Evolutionary conservation across 345 rosid genomes (phyloP).

Genomic region (Rhizophora apiculata): DNA sequence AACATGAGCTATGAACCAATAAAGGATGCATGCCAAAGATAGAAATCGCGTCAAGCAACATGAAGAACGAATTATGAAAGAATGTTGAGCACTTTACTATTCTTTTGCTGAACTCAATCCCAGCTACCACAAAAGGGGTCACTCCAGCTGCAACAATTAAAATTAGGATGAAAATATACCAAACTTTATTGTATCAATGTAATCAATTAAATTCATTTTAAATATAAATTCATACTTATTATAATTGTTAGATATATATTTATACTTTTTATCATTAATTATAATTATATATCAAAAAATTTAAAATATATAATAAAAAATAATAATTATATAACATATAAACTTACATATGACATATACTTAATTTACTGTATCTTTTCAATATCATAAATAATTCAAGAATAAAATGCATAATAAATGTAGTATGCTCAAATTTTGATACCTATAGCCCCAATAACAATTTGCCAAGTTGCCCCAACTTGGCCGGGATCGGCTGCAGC

Average conservation of each 20-base stretch:
- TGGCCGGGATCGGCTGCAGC: slow-evolving; percentile 37
- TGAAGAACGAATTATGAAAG: no score
- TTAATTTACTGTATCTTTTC: neutral
- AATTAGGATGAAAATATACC: neutral
- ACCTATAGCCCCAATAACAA: slow-evolving; percentile 71
- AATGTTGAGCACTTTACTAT: slow-evolving; percentile 40
- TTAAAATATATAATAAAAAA: neutral
- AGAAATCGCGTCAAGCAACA: no score
- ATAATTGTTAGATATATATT: neutral
- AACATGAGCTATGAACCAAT: no score
- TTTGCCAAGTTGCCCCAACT: slow-evolving; percentile 69
- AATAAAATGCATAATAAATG: no score
- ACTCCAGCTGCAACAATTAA: slow-evolving; percentile 58
- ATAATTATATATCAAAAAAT: neutral
- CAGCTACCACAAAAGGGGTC: slow-evolving; percentile 76
- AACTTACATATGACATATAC: no score
- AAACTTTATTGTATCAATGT: neutral
- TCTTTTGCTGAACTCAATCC: slow-evolving; percentile 88
- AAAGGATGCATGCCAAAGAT: no score
- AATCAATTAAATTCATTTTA: no score
- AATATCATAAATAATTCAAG: neutral
- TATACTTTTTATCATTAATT: neutral
- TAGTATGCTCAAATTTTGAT: no score
- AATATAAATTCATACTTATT: no score
- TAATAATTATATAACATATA: neutral